A percentile compares a stretch with the other conserved stretches of the same genome.
Evolutionary conservation across 805 yeast species (phyloP).

Genomic region (Myxozyma lipomycoides): DNA sequence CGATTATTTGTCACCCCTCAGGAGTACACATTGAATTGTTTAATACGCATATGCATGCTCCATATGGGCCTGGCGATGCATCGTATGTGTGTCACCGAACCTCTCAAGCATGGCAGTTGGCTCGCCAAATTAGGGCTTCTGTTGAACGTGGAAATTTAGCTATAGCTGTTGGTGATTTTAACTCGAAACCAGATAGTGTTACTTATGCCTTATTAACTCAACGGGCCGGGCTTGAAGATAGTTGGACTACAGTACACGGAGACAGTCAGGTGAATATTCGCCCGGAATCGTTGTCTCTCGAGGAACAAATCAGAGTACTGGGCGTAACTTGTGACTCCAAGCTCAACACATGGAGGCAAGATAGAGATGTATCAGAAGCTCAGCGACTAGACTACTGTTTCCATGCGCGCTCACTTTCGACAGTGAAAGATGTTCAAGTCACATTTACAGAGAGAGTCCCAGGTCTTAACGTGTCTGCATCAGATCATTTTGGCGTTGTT

Average conservation of each 20-base stretch:
- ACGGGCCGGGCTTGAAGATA: conserved; percentile 52
- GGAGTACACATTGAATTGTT: conserved; percentile 62
- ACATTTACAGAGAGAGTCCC: conserved; percentile 68
- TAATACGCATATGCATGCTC: conserved; percentile 96
- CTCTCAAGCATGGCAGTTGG: conserved; percentile 94
- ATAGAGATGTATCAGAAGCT: conserved; percentile 58
- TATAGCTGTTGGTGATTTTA: conserved; percentile 88
- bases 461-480: conserved; percentile 52
- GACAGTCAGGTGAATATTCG: conserved; percentile 2
- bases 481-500: conserved; percentile 82
- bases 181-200: conserved; percentile 80
- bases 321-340: conserved; percentile 89
- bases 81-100: conserved; percentile 87
- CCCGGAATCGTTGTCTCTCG: conserved; percentile 20
- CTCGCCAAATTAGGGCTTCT: conserved; percentile 59
- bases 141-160: conserved; percentile 76
- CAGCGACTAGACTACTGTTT: conserved; percentile 88
- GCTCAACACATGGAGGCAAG: conserved; percentile 79
- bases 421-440: conserved; percentile 61
- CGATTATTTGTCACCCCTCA: conserved; percentile 53
- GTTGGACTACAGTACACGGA: conserved; percentile 26
- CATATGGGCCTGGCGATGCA: conserved; percentile 85
- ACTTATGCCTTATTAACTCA: conserved; percentile 70
- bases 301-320: conserved; percentile 62
- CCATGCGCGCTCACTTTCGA: conserved; percentile 54